Evolutionary conservation across 2,329 filamentous ascomycete genomes (phyloP).

Genomic region (Aspergillus alliaceus): DNA sequence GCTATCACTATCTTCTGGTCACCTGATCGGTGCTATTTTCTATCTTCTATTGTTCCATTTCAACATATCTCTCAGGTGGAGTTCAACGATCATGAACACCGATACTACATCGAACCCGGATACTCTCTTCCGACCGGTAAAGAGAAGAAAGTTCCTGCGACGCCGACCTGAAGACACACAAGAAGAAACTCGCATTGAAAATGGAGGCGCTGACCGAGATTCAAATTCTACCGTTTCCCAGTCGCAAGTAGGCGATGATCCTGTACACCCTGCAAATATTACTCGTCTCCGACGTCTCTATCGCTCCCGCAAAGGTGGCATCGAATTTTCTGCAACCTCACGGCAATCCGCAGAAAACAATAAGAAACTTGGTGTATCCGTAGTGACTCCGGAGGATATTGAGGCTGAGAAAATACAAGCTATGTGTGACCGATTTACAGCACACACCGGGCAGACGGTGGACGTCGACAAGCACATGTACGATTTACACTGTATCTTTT

Average conservation of each 20-base stretch:
- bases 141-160: slow-evolving; percentile 53
- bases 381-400: slow-evolving; percentile 29
- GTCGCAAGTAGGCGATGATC: slow-evolving; percentile 12
- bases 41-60: too few species aligned
- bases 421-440: slow-evolving; percentile 55
- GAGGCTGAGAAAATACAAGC: slow-evolving; percentile 39
- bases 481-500: slow-evolving; percentile 33
- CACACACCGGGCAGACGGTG: slow-evolving; percentile 58
- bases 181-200: slow-evolving; percentile 9
- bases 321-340: slow-evolving; percentile 44
- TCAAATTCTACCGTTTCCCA: slow-evolving; percentile 9
- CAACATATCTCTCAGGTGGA: not conserved
- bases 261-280: slow-evolving; percentile 30
- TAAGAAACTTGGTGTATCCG: slow-evolving; percentile 16
- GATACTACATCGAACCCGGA: slow-evolving; percentile 24
- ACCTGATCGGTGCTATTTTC: not conserved
- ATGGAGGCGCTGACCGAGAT: not conserved
- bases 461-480: slow-evolving; percentile 66
- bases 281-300: slow-evolving; percentile 40
- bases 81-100: slow-evolving; percentile 27
- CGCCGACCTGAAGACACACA: slow-evolving; percentile 36
- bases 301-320: slow-evolving; percentile 42
- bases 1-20: not conserved
- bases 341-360: slow-evolving; percentile 20
- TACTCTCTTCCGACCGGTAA: slow-evolving; percentile 49